phyloP scores from a whole-genome alignment of 2,329 filamentous ascomycete genomes.

The Alternaria brassicae region DNA sequence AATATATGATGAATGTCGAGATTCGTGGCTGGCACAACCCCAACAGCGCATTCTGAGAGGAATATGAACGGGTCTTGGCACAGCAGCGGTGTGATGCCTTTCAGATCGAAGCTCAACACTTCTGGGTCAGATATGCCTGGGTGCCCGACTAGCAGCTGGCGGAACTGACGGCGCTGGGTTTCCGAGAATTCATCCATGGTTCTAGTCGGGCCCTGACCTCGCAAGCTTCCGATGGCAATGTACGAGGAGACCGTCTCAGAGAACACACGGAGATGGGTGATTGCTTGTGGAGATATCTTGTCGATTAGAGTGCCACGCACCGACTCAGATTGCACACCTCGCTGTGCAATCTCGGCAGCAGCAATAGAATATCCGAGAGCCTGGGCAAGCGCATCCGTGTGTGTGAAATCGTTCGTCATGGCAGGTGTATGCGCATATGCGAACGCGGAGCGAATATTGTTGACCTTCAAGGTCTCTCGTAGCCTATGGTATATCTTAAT shows the following conservation, averaged over 20 bases:
- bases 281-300: constrained; percentile 79
- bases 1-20: constrained; percentile 81
- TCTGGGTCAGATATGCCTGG: constrained; percentile 50
- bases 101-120: constrained; percentile 53
- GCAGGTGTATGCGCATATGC: constrained; percentile 52
- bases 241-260: constrained; percentile 90
- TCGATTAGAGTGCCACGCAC: constrained; percentile 76
- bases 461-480: constrained; percentile 61
- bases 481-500: constrained; percentile 64
- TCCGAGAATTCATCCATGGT: constrained; percentile 73
- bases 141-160: constrained; percentile 73
- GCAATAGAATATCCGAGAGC: constrained; percentile 85
- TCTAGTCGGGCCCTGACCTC: constrained; percentile 65
- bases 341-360: constrained; percentile 88
- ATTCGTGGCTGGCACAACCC: constrained; percentile 69
- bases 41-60: constrained; percentile 78
- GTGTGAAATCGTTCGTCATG: constrained; percentile 56
- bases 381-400: constrained; percentile 67
- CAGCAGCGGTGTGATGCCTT: constrained; percentile 62
- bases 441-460: constrained; percentile 58
- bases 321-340: constrained; percentile 77
- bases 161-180: constrained; percentile 73
- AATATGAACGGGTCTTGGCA: constrained; percentile 78
- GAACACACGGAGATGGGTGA: constrained; percentile 87
- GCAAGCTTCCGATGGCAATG: constrained; percentile 75